Evolutionary conservation across 2,329 filamentous ascomycete genomes (phyloP), one percentile per base, ranked within the genome.

Genomic region (Graphilbum fragrans): DNA sequence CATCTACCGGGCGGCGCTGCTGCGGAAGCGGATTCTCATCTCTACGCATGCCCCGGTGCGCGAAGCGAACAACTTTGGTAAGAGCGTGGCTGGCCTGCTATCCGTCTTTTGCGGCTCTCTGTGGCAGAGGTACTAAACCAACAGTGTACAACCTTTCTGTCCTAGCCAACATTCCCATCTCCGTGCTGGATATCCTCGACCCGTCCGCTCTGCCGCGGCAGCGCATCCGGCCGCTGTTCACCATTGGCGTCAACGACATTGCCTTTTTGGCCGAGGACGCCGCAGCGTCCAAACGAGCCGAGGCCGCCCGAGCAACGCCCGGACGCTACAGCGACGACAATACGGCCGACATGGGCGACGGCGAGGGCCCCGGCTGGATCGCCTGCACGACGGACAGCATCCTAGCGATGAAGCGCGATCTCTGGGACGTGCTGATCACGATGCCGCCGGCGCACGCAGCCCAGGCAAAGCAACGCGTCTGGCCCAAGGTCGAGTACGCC

Each of bases 371-470:
- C 14, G 84, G 87, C 32, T 98, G 88, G 87, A 80, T 94, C 45
- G 92, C 90, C 12, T 95, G 88, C 59, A 95, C 90, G 3, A 96
- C 90, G 2, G 92, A 98, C 62, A 90, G 84, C 54, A 92, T 98
- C 44, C 71, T 98, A 14, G 79, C 77, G 37, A 82, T 86, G 60
- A 96, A 96, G 63, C 75, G 80, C 39, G 74, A 82, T 2, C 73
- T 98, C 3, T 96, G 87, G 69, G 92, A 98, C 56, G 71, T 95
- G 52, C 72, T 95, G 32, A 80, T 96, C 45, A 86, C 85, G 41
- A 73, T 96, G 54, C 86, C 87, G 1, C 70, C 77, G 1, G 12
- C 25, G 23, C 2, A 21, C 17, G 58, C 71, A 6, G 66, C 80
- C 51, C 62, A 74, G 4, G 64, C 73, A 8, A 65, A 69, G 21